Percentiles rank a stretch among this genome's conserved stretches.
These are phyloP conservation scores for Mrakia blollopis DNA, from an alignment of 768 basidiomycete genomes.

Conservation along the genomic window DNA sequence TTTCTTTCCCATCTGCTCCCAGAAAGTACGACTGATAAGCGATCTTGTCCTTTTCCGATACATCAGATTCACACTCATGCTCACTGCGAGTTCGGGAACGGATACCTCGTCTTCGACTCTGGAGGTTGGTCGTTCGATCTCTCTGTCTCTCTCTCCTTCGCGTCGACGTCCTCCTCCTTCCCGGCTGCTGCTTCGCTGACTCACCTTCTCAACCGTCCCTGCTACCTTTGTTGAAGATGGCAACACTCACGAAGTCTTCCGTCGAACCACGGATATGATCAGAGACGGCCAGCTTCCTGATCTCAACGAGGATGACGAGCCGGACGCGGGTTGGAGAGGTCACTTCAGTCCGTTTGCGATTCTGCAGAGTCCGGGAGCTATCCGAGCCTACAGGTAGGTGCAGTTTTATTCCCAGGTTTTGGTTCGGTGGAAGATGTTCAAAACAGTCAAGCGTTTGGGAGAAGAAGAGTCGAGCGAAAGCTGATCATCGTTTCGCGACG, in stretches of 20 bases:
- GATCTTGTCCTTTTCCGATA: no score
- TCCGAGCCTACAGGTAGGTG: constrained; percentile 19
- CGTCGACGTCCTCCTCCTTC: neutral
- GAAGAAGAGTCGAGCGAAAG: neutral
- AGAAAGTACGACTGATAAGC: neutral
- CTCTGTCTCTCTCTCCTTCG: neutral
- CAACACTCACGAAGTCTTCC: constrained; percentile 13
- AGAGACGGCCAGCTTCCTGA: constrained; percentile 9
- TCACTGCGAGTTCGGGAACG: constrained; percentile 24
- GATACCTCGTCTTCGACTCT: constrained; percentile 16
- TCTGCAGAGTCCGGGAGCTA: neutral
- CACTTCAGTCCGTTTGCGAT: constrained; percentile 8
- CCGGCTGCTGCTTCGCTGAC: neutral
- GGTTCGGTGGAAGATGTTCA: no score
- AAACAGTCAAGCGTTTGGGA: neutral
- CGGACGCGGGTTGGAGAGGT: neutral
- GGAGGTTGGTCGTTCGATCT: neutral
- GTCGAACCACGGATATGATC: constrained; percentile 19
- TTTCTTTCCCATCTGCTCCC: neutral
- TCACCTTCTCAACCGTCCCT: no score
- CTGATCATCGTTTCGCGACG: neutral
- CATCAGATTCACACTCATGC: constrained; percentile 2
- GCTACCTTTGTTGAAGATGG: neutral
- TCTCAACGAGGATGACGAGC: neutral
- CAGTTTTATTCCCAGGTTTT: no score